A percentile compares a stretch with the other conserved stretches of the same genome.
These are phyloP conservation scores for Onygenales sp. DNA, from an alignment of 2,329 filamentous ascomycete species.

Conservation along the genomic window DNA sequence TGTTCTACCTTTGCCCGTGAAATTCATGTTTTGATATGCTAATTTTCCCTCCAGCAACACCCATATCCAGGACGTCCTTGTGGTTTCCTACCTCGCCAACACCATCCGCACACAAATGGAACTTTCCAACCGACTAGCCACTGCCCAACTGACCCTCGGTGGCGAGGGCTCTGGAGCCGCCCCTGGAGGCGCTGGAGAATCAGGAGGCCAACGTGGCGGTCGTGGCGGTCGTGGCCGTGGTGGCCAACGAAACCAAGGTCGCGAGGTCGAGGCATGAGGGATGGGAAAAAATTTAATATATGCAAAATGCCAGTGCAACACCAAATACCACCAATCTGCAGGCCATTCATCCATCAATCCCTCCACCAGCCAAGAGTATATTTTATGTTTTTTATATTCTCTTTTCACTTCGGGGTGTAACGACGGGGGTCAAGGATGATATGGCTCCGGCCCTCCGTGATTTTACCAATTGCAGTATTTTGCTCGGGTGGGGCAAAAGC, in stretches of 20 bases:
- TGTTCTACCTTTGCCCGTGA: constrained; percentile 21
- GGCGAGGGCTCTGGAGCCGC: constrained; percentile 33
- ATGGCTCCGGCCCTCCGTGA: not conserved
- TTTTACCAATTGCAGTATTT: constrained; percentile 2
- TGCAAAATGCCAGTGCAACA: not conserved
- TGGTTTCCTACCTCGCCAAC: constrained; percentile 97
- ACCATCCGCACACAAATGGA: constrained; percentile 99
- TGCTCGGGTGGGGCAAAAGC: constrained; percentile 12
- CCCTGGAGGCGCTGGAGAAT: constrained; percentile 15
- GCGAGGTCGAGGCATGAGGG: not conserved
- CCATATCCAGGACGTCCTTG: constrained; percentile 97
- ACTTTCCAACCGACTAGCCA: constrained; percentile 87
- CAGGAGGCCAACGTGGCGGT: constrained; percentile 26
- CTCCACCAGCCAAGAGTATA: not conserved
- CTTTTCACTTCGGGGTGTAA: not conserved
- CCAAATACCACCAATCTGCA: not conserved
- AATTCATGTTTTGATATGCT: constrained; percentile 16
- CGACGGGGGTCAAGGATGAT: not conserved
- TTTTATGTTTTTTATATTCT: not conserved
- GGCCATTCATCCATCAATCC: not conserved
- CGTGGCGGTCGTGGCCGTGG: constrained; percentile 35
- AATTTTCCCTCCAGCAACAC: constrained; percentile 59
- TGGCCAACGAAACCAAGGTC: constrained; percentile 25
- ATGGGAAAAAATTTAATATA: not conserved
- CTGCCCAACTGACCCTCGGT: constrained; percentile 55